Base-by-base conservation (phyloP, 768 basidiomycete genomes). In the Mycena metata region DNA sequence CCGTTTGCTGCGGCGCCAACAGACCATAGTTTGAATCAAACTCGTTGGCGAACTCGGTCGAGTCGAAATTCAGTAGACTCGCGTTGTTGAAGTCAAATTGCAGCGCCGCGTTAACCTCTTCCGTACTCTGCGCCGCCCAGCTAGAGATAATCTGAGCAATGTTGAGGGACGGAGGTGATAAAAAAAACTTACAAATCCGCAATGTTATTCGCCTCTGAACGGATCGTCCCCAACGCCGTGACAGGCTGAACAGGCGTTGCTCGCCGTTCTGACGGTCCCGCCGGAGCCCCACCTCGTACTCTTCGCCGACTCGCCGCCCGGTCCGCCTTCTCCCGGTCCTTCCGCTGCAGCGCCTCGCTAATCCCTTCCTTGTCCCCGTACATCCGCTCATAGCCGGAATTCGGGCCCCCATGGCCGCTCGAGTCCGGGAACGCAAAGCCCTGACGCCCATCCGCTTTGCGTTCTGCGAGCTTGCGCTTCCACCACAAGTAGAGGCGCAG, bases 1-100 rank as follows among this genome's bases (percentile, higher is more conserved):
- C 89, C 0, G 92, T 91, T 72, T 98, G 88, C 72, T 92, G 90
- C 0, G 93, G 89, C 4, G 85, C 75, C 36, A 98, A 78, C 16
- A 99, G 77, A 0, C 96, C 96, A 69, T 95, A 99, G 71, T 89
- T 83, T 17, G 85, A 81, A 72, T 96, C 91, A 70, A 94, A 96
- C 55, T 91, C 90, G 11, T 80, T 78, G 45, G 83, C 83, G 16
- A 87, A 74, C 19, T 80, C 74, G 5, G 72, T 76, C 5, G 82
- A 77, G 23, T 77, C 79, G 13, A 83, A 79, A 39, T 86, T 84
- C n/a, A 80, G 39, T 5, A 82, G 49, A 8, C 67, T 66, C 36
- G 76, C 45, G 64, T 79, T 70, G 58, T 78, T 74, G 63, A 77
- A 67, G 70, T 80, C 78, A 5, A 74, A 49, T 33, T 67, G 76